Percentiles rank a stretch among this genome's conserved stretches.
Conservation (phyloP, 1,139 yeast genomes). For the Nakaseomyces nivariensis region DNA sequence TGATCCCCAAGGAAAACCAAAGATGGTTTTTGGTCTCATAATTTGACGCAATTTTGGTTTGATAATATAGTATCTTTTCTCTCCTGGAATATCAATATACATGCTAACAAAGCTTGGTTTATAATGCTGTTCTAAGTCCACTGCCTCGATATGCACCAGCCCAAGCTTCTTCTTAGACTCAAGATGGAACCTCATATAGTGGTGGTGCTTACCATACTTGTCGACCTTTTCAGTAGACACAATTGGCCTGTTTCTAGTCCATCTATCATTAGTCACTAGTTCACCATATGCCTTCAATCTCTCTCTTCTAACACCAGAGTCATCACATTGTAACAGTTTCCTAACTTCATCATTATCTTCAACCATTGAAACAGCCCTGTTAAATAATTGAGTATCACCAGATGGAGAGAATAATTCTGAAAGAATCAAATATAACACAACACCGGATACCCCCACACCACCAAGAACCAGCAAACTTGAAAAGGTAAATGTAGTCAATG, state of each 20-base stretch:
- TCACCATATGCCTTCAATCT: conserved; percentile 82
- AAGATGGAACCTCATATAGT: conserved; percentile 78
- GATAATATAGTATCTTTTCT: conserved; percentile 56
- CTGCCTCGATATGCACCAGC: conserved; percentile 67
- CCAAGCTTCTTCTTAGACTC: conserved; percentile 57
- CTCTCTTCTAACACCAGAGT: conserved; percentile 33
- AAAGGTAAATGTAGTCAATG: conserved; percentile 51
- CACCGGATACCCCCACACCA: conserved; percentile 54
- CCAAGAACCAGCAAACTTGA: conserved; percentile 56
- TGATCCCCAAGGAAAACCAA: conserved; percentile 83
- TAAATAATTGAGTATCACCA: conserved; percentile 84
- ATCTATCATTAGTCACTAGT: conserved; percentile 49
- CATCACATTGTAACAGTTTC: conserved; percentile 42
- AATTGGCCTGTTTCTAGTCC: conserved; percentile 86
- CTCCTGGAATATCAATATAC: conserved; percentile 67
- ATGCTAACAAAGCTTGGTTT: conserved; percentile 66
- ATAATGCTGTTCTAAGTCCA: conserved; percentile 50
- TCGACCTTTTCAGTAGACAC: conserved; percentile 47
- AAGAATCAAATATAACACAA: conserved; percentile 67
- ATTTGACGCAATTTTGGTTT: conserved; percentile 39
- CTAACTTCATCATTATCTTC: conserved; percentile 59
- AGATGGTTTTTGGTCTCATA: conserved; percentile 43
- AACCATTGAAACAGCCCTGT: conserved; percentile 68
- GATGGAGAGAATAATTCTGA: conserved; percentile 78
- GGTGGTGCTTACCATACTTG: conserved; percentile 66